These are phyloP conservation scores for Baudoinia panamericana DNA, from an alignment of 495 filamentous ascomycete genomes.

Conservation along the genomic window DNA sequence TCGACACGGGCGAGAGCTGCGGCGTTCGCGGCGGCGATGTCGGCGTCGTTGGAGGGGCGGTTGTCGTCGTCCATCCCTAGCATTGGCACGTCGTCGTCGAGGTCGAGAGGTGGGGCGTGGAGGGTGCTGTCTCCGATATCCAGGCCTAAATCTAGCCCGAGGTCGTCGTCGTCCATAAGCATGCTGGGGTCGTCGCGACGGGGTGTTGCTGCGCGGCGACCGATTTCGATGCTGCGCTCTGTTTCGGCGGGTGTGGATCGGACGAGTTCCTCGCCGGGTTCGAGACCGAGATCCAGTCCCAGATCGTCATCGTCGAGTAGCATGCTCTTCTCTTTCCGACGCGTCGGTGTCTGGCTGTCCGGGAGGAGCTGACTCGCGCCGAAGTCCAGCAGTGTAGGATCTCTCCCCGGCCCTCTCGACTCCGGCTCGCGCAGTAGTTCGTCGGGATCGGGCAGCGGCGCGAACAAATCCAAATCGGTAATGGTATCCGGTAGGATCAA, in stretches of 20 bases:
- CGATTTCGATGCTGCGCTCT: constrained; percentile 65
- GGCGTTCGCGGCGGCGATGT: constrained; percentile 12
- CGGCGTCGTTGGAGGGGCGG: constrained; percentile 35
- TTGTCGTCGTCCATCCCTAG: constrained; percentile 49
- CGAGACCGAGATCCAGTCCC: constrained; percentile 46
- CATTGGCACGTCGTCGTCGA: constrained; percentile 44
- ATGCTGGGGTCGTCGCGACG: constrained; percentile 50
- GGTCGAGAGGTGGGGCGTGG: constrained; percentile 5
- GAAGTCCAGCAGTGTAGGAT: constrained; percentile 28
- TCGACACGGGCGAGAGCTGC: constrained; percentile 28
- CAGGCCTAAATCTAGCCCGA: constrained; percentile 41
- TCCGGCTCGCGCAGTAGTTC: constrained; percentile 26
- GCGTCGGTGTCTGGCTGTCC: constrained; percentile 9
- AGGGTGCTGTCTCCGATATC: constrained; percentile 26
- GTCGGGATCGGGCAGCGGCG: constrained; percentile 31
- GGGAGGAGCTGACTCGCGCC: constrained; percentile 28
- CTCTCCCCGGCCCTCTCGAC: constrained; percentile 13
- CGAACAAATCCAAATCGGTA: constrained; percentile 74
- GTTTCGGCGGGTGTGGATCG: constrained; percentile 30
- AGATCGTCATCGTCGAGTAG: constrained; percentile 43
- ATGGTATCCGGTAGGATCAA: constrained; percentile 65
- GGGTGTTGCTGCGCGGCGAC: constrained; percentile 61
- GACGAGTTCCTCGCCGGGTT: constrained; percentile 42
- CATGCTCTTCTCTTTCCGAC: constrained; percentile 3
- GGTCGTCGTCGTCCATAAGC: constrained; percentile 49